A percentile compares a stretch with the other conserved stretches of the same genome.
Evolutionary conservation across 2,329 filamentous ascomycete genomes (phyloP).

Genomic region (Colletotrichum incanum): DNA sequence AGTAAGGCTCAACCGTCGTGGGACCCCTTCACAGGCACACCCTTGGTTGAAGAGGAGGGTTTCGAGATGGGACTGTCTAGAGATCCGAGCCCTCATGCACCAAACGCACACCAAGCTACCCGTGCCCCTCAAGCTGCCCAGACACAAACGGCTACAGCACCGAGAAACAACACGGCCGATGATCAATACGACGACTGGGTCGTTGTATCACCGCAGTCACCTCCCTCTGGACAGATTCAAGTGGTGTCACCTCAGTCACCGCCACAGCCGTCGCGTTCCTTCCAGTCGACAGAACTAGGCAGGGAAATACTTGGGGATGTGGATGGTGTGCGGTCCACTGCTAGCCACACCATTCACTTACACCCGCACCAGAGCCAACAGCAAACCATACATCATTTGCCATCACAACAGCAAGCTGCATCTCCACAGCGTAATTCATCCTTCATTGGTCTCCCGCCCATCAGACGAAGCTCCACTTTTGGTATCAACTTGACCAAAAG

Average conservation of each 20-base stretch:
- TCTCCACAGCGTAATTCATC: conserved; percentile 62
- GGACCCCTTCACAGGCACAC: conserved; percentile 53
- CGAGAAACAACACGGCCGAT: conserved; percentile 35
- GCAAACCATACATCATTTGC: conserved; percentile 39
- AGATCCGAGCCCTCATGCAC: conserved; percentile 33
- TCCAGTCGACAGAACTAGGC: conserved; percentile 21
- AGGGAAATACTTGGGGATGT: conserved; percentile 7
- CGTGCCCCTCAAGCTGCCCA: not conserved
- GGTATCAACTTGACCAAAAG: conserved; percentile 57
- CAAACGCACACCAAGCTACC: conserved; percentile 2
- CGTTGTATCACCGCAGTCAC: conserved; percentile 49
- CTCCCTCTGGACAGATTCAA: conserved; percentile 46
- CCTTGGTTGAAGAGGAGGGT: conserved; percentile 56
- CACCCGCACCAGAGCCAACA: conserved; percentile 37
- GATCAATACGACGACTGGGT: conserved; percentile 53
- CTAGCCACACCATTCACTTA: not conserved
- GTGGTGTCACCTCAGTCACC: conserved; percentile 46
- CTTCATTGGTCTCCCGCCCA: conserved; percentile 72
- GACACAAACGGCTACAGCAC: not conserved
- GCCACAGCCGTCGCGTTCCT: conserved; percentile 6
- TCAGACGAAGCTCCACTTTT: conserved; percentile 72
- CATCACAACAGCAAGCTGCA: conserved; percentile 43
- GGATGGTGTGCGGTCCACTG: not conserved
- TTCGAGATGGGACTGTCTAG: conserved; percentile 49
- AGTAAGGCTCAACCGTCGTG: conserved; percentile 54